These are phyloP conservation scores for Phytopythium aichiense DNA, from an alignment of 352 stramenopile genomes.

Conservation along the genomic window DNA sequence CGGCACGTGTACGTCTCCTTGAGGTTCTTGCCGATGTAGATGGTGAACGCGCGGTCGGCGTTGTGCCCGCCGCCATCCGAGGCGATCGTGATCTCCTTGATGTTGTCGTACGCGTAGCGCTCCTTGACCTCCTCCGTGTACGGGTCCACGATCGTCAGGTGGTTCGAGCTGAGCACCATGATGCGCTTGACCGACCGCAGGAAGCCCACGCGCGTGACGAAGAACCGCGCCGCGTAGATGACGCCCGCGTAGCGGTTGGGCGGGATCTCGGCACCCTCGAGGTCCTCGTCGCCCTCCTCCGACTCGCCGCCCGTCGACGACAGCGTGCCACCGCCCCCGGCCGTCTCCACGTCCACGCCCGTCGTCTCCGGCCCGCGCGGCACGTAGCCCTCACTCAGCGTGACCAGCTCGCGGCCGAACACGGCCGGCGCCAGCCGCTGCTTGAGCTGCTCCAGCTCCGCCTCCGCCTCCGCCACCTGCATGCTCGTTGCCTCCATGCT, in stretches of 20 bases:
- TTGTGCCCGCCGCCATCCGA: constrained; percentile 64
- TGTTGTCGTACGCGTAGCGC: constrained; percentile 84
- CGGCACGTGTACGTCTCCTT: constrained; percentile 86
- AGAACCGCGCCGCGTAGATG: constrained; percentile 83
- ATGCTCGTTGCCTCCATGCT: constrained; percentile 10
- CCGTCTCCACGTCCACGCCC: constrained; percentile 42
- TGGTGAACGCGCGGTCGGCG: constrained; percentile 69
- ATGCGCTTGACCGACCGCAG: constrained; percentile 71
- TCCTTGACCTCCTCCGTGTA: constrained; percentile 86
- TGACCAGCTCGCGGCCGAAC: constrained; percentile 44
- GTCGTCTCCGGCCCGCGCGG: constrained; percentile 63
- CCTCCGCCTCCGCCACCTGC: constrained; percentile 21
- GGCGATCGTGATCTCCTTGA: constrained; percentile 84
- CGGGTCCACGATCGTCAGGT: constrained; percentile 81
- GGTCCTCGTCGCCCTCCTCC: constrained; percentile 41
- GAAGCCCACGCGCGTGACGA: constrained; percentile 81
- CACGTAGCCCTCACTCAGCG: constrained; percentile 60
- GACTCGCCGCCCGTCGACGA: constrained; percentile 10
- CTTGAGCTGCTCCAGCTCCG: constrained; percentile 67
- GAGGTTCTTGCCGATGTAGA: constrained; percentile 83
- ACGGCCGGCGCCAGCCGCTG: constrained; percentile 49
- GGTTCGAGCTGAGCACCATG: constrained; percentile 75
- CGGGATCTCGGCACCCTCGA: constrained; percentile 41
- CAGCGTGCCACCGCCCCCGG: constrained; percentile 10
- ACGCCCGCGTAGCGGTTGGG: constrained; percentile 76